Base-by-base conservation (phyloP, 2,329 filamentous ascomycete species). In the Hymenoscyphus fructigenus region DNA sequence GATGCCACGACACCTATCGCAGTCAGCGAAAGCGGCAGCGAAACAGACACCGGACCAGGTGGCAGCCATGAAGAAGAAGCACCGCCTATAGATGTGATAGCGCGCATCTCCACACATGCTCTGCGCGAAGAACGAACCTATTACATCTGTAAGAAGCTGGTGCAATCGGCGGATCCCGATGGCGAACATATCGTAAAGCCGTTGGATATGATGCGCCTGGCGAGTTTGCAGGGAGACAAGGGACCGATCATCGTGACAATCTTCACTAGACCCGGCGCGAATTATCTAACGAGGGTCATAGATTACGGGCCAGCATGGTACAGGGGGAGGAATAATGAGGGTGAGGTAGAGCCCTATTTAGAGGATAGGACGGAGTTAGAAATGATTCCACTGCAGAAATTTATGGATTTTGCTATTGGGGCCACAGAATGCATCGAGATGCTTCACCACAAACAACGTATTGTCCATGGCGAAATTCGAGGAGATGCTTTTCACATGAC, bases 401-500 rank as follows among this genome's bases (percentile, higher is more conserved):
- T 97, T 73, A 83, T 98, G 32, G 90, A 96, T 73, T 97, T 97
- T 75, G 94, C 93, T 34, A 91, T 97, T 47, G 93, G 93, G 28
- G 91, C 93, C 1, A 87, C 91, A 5, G 87, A 96, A 76, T 96
- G 92, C 74, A 79, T 96, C 58, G 93, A 97, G 76, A 88, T 96
- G 57, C 80, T 98, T n/a, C 94, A 98, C 73, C 93, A 97, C 77
- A 89, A 91, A 9, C 86, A 94, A 65, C 89, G 91, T 66, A 87
- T 93, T 64, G 89, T 97, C 1, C 94, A 97, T 72, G 94, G 94
- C 56, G 94, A 98, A 78, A 89, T 98, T 60, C 86, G 94, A 32
- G 91, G 89, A 5, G 94, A 98, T 77, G 91, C 93, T 0, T 97
- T 97, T 73, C 92, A 97, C 75, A 96, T 91, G 80, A 91, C 91